Evolutionary conservation across 2,329 filamentous ascomycete species (phyloP), one percentile per base, ranked within the genome.

Genomic region (Trichothecium roseum): DNA sequence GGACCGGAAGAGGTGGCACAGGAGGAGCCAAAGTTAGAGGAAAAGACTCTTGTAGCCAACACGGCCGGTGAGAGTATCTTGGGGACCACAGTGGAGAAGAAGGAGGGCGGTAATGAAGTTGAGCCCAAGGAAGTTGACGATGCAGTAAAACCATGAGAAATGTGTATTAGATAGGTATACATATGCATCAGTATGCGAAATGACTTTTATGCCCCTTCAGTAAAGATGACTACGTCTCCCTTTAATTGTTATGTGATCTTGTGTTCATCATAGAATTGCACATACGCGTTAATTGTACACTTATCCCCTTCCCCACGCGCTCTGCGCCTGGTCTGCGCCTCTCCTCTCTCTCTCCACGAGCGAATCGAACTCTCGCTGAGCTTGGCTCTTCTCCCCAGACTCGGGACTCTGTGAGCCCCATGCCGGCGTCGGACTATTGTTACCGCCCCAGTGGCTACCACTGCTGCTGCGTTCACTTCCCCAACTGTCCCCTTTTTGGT

Each of bases 331-430:
- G 4, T 54, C 52, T 4, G 36, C 39, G 16, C 52, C 54, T 13
- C 40, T 48, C 16, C 62, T 53, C 39, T 72, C 68, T 12, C 55
- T 52, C 29, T 72, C 67, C 3, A 72, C 37, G 38, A 71, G 52
- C 15, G 53, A 54, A 39, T 72, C 68, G 42, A 72, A 72, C 20
- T 72, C 66, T 39, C 54, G 59, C 39, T 72, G 68, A 5, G 68
- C 66, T 41, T 66, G 57, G 8, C 57, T 56, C 46, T 61, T 68
- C 30, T 56, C 57, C 13, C 52, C 46, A 4, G 45, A 42, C 38
- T 47, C 20, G 6, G 20, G 20, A 10, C 20, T 24, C 20, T 24
- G 20, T 24, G 20, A 24, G 10, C 20, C 20, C 20, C 20, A 24
- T 24, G 20, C 10, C 20, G 20, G n/a, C n/a, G n/a, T 10, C 20